Base-by-base conservation (phyloP, 78 protist genomes). In the Dictyostelium brefeldianum region DNA sequence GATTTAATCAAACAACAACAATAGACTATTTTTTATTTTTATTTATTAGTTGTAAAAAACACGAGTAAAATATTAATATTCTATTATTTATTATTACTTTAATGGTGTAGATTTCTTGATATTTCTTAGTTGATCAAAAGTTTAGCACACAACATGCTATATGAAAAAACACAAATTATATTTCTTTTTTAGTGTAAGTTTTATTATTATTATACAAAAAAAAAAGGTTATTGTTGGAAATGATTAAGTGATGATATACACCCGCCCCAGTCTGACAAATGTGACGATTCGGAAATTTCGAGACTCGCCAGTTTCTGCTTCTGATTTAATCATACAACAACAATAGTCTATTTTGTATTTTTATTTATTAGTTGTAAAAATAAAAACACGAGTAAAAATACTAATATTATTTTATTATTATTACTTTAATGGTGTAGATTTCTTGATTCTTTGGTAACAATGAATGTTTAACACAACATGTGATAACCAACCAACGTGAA, bases 281-380 rank as follows among this genome's bases (percentile, higher is more conserved):
- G 69, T 59, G 69, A 25, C 25, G 69, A 59, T 59, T 59, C 69
- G 69, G 69, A 56, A n/a, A n/a, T 59, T 59, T n/a, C 69, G 25
- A 8, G 8, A 59, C 69, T 22, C 15, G 69, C 69, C 69, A 59
- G 69, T 59, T 59, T 59, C 43, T 59, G 69, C 69, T 59, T 59
- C 69, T 59, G 69, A 59, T 31, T n/a, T 29, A n/a, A 59, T 20
- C 8, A 18, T 4, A 5, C 27, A 20, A 25, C 11, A 59, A 10
- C n/a, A n/a, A 6, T n/a, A 20, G 18, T 4, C 5, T n/a, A n/a
- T n/a, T n/a, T n/a, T n/a, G n/a, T n/a, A n/a, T n/a, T 2, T 4
- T 20, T 59, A 3, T n/a, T 59, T 8, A n/a, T 57, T 3, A n/a
- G 17, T n/a, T n/a, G 5, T n/a, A 3, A n/a, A n/a, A n/a, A n/a